Evolutionary conservation across 768 basidiomycete genomes (phyloP).

Genomic region (Tremella yokohamensis): DNA sequence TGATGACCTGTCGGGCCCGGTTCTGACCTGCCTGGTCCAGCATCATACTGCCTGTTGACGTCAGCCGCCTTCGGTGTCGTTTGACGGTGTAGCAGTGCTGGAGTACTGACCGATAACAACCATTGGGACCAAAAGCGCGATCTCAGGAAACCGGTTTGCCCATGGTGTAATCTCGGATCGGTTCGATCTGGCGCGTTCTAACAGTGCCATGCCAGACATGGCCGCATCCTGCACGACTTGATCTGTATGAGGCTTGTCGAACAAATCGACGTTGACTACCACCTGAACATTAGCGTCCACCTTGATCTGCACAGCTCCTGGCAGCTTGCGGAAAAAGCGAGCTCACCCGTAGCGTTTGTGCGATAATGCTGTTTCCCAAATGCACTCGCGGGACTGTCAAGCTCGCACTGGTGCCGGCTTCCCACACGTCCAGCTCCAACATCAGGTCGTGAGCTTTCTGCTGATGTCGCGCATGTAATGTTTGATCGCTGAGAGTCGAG

Average conservation of each 20-base stretch:
- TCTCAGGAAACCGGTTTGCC: neutral
- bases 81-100: too few species aligned
- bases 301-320: neutral
- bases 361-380: conserved; percentile 16
- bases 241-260: conserved; percentile 13
- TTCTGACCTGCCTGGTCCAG: conserved; percentile 5
- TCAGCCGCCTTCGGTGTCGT: too few species aligned
- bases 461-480: conserved; percentile 5
- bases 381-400: conserved; percentile 10
- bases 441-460: conserved; percentile 21
- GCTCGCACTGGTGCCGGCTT: conserved; percentile 2
- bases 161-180: too few species aligned
- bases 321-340: neutral
- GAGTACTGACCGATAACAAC: conserved; percentile 12
- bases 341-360: conserved; percentile 15
- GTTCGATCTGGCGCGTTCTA: conserved; percentile 1
- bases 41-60: conserved; percentile 12
- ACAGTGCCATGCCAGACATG: neutral
- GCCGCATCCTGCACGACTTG: conserved; percentile 12
- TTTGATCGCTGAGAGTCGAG: neutral
- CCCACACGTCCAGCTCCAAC: conserved; percentile 21
- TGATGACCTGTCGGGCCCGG: conserved; percentile 4
- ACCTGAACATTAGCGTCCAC: conserved; percentile 6
- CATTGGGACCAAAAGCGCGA: conserved; percentile 13
- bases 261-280: conserved; percentile 12